A percentile compares a stretch with the other conserved stretches of the same genome.
Conservation (phyloP, 106 monocot species). For the Dioscorea zingiberensis region DNA sequence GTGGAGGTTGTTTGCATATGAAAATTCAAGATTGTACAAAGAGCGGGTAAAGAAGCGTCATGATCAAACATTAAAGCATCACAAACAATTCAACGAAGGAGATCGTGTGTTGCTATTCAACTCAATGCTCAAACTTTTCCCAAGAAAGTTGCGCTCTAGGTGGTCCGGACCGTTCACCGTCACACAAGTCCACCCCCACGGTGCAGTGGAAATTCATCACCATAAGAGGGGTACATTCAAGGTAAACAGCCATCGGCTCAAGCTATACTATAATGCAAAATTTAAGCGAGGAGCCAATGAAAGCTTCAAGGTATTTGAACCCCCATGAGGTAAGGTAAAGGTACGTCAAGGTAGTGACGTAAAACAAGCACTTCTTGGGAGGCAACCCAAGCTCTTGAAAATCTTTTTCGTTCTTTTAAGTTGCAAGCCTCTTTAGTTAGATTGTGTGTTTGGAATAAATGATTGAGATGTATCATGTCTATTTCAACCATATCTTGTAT, state of each 20-base stretch:
- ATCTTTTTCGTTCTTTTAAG: no score
- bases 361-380: constrained; percentile 2
- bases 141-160: not conserved
- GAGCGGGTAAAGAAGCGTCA: not conserved
- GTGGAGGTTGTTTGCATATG: not conserved
- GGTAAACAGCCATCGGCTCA: not conserved
- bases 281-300: no score
- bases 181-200: not conserved
- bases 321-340: not conserved
- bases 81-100: not conserved
- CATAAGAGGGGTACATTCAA: not conserved
- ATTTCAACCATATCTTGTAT: no score
- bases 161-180: constrained; percentile 3
- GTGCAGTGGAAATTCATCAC: not conserved
- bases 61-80: not conserved
- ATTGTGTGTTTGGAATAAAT: no score
- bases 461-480: no score
- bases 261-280: not conserved
- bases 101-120: not conserved
- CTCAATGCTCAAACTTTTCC: not conserved
- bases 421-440: no score
- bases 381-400: constrained; percentile 3
- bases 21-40: not conserved
- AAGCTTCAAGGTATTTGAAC: not conserved
- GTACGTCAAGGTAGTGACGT: not conserved